A percentile compares a stretch with the other conserved stretches of the same genome.
Conservation (phyloP, 2,329 filamentous ascomycete species). For the Gnomoniopsis smithogilvyi region DNA sequence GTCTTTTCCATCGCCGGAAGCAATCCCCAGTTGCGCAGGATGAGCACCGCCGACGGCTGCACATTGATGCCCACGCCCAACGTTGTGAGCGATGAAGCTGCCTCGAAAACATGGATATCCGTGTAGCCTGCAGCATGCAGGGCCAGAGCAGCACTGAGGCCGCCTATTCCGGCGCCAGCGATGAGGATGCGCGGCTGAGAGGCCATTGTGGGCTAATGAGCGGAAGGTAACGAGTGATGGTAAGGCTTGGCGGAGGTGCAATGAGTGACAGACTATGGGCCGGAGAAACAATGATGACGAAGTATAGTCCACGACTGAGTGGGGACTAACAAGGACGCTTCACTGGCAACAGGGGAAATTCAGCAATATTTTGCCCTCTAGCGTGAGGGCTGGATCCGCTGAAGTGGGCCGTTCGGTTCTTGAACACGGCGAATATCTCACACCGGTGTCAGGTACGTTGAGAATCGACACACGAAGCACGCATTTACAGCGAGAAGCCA, state of each 20-base stretch:
- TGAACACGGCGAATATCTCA: no score
- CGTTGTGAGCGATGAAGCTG: slow-evolving; percentile 36
- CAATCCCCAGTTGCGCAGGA: slow-evolving; percentile 40
- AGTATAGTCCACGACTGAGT: not conserved
- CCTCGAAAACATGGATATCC: slow-evolving; percentile 41
- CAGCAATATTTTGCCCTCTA: not conserved
- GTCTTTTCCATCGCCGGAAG: slow-evolving; percentile 35
- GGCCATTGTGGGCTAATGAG: not conserved
- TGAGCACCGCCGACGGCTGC: slow-evolving; percentile 41
- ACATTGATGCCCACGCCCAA: slow-evolving; percentile 45
- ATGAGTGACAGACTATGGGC: not conserved
- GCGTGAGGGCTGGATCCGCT: not conserved
- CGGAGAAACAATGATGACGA: not conserved
- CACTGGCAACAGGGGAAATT: no score
- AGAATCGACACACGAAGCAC: no score
- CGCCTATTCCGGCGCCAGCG: slow-evolving; percentile 29
- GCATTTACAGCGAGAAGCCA: no score
- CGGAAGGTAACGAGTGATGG: not conserved
- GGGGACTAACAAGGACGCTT: no score
- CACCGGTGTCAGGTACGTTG: no score
- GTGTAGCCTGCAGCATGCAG: slow-evolving; percentile 30
- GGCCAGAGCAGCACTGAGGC: slow-evolving; percentile 25
- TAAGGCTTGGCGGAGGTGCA: not conserved
- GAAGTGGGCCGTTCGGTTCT: not conserved
- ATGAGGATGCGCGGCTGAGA: slow-evolving; percentile 26